These are phyloP conservation scores for Euphorbia lathyris DNA, from an alignment of 345 rosid genomes.

Conservation along the genomic window DNA sequence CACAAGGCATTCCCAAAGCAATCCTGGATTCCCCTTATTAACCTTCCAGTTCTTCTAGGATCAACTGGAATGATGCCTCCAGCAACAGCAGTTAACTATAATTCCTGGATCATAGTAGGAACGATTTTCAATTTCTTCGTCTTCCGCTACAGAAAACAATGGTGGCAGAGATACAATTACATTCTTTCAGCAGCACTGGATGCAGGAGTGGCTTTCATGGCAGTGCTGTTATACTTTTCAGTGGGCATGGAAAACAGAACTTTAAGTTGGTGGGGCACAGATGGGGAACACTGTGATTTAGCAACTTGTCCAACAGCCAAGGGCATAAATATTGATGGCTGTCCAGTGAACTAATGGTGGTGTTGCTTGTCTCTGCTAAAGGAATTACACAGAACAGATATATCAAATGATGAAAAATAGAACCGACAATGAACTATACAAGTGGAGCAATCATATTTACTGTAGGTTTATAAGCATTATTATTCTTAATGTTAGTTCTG, in stretches of 20 bases:
- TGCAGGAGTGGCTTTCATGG: slow-evolving; percentile 90
- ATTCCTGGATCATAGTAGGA: slow-evolving; percentile 72
- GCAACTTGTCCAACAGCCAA: slow-evolving; percentile 77
- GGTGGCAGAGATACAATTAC: slow-evolving; percentile 94
- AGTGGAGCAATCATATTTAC: not conserved
- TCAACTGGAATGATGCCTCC: slow-evolving; percentile 78
- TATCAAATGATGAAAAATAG: not conserved
- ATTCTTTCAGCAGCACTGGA: slow-evolving; percentile 81
- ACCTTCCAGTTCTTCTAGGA: slow-evolving; percentile 87
- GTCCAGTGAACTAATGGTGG: slow-evolving; percentile 46
- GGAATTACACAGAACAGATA: slow-evolving; percentile 14
- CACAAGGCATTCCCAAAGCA: slow-evolving; percentile 75
- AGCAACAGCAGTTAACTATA: slow-evolving; percentile 74
- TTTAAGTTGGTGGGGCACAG: slow-evolving; percentile 72
- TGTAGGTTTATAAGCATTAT: not conserved
- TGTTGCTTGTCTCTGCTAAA: slow-evolving; percentile 1
- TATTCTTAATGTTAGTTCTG: not conserved
- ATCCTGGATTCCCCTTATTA: slow-evolving; percentile 79
- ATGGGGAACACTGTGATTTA: slow-evolving; percentile 74
- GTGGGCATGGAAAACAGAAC: slow-evolving; percentile 54
- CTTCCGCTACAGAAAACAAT: slow-evolving; percentile 61
- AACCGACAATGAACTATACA: not conserved
- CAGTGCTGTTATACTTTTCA: slow-evolving; percentile 61
- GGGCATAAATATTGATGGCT: slow-evolving; percentile 54
- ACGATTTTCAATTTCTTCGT: slow-evolving; percentile 77